phyloP scores from a whole-genome alignment of 148 eudicot genomes.

The Chenopodium suecicum region DNA sequence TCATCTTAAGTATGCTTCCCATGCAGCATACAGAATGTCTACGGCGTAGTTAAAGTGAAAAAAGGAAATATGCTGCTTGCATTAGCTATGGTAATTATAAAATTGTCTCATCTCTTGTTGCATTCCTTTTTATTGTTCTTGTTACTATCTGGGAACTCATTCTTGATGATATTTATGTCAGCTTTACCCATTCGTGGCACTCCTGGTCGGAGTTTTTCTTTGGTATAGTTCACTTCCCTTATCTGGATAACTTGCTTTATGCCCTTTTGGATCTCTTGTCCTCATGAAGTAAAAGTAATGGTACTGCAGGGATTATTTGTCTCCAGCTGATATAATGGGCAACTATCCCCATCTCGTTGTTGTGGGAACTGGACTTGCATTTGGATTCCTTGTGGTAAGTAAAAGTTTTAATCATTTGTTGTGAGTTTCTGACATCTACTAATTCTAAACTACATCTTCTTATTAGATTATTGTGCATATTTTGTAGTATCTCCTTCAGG shows the following conservation, averaged over 20 bases:
- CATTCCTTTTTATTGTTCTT: background rate
- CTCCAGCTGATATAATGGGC: constrained; percentile 61
- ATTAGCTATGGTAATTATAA: constrained; percentile 77
- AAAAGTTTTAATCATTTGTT: background rate
- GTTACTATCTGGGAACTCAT: constrained; percentile 10
- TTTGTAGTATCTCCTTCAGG: too few species aligned
- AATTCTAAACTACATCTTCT: background rate
- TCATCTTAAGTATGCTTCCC: constrained; percentile 22
- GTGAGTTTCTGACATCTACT: background rate
- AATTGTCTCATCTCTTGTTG: background rate
- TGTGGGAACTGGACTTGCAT: constrained; percentile 86
- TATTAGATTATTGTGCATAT: background rate
- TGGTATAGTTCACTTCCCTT: constrained; percentile 49
- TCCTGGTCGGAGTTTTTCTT: constrained; percentile 65
- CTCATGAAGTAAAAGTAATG: constrained; percentile 7
- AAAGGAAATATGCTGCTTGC: constrained; percentile 86
- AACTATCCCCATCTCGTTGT: constrained; percentile 79
- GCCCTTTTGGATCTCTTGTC: constrained; percentile 8
- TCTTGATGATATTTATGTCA: constrained; percentile 30
- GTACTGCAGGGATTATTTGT: constrained; percentile 75
- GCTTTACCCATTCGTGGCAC: constrained; percentile 84
- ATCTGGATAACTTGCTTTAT: constrained; percentile 4
- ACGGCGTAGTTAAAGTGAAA: constrained; percentile 62
- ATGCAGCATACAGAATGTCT: constrained; percentile 75
- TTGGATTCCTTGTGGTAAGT: constrained; percentile 95